phyloP scores from a whole-genome alignment of 148 eudicot genomes.

The Simmondsia chinensis region DNA sequence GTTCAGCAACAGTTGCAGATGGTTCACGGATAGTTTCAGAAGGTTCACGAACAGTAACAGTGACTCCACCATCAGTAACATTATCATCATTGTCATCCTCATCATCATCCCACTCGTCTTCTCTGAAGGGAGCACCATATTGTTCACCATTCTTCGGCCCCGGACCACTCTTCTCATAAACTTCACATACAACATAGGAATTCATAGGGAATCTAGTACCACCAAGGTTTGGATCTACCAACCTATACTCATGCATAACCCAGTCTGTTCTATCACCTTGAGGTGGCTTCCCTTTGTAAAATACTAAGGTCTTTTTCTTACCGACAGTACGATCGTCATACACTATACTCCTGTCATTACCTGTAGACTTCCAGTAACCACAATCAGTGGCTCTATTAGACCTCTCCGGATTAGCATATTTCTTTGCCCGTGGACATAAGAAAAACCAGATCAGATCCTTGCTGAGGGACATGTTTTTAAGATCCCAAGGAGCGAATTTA shows the following conservation, averaged over 20 bases:
- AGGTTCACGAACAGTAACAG: too few relatives aligned
- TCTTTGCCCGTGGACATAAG: conserved; percentile 53
- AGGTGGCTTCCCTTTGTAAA: conserved; percentile 53
- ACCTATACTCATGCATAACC: conserved; percentile 72
- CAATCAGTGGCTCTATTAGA: conserved; percentile 40
- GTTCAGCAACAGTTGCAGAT: too few relatives aligned
- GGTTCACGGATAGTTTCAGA: too few relatives aligned
- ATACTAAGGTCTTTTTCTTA: conserved; percentile 60
- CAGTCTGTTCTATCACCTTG: conserved; percentile 71
- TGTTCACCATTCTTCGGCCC: conserved; percentile 72
- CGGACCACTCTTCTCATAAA: conserved; percentile 56
- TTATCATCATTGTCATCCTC: conserved; percentile 10
- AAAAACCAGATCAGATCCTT: conserved; percentile 74
- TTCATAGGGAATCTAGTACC: conserved; percentile 41
- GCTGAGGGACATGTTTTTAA: conserved; percentile 34
- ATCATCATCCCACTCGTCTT: conserved; percentile 63
- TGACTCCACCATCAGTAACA: conserved; percentile 3
- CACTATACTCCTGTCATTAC: conserved; percentile 42
- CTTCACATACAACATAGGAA: conserved; percentile 49
- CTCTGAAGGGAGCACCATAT: conserved; percentile 69
- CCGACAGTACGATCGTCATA: conserved; percentile 40
- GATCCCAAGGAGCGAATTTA: conserved; percentile 57
- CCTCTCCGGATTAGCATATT: conserved; percentile 45
- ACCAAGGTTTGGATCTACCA: conserved; percentile 28
- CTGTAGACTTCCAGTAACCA: conserved; percentile 90